Evolutionary conservation across 805 yeast species (phyloP).

Genomic region (Dipodascopsis tothii): DNA sequence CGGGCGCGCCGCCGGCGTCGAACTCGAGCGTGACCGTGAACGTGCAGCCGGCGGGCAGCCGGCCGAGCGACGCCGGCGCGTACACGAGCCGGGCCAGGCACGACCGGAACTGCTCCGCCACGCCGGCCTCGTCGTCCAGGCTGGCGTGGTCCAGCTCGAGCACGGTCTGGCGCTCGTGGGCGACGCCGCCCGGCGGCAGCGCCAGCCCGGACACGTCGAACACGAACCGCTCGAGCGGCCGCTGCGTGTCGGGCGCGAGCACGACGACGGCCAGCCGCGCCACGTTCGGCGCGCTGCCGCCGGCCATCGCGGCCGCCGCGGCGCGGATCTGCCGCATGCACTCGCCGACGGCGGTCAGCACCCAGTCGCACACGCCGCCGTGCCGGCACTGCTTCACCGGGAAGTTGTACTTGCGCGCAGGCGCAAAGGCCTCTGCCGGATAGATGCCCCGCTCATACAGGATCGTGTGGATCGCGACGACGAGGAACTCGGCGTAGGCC

Average conservation of each 20-base stretch:
- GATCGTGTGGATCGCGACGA: constrained; percentile 47
- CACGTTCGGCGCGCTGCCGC: constrained; percentile 7
- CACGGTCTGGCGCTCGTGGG: not conserved
- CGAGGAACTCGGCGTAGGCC: constrained; percentile 32
- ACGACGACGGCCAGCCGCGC: constrained; percentile 33
- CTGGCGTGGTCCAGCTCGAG: constrained; percentile 16
- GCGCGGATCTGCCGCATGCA: constrained; percentile 17
- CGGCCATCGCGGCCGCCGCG: constrained; percentile 6
- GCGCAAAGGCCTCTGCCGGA: constrained; percentile 43
- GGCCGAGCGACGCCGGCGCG: constrained; percentile 17
- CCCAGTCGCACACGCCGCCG: constrained; percentile 42
- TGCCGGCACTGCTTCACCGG: constrained; percentile 40
- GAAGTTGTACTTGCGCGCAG: constrained; percentile 38
- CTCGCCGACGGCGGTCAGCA: constrained; percentile 34
- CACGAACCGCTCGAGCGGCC: constrained; percentile 38
- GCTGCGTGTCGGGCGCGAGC: constrained; percentile 29
- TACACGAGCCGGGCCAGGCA: constrained; percentile 23
- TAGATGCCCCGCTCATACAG: constrained; percentile 49
- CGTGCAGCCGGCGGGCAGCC: constrained; percentile 21
- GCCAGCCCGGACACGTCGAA: constrained; percentile 25
- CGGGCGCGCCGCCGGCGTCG: not conserved
- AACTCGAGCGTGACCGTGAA: constrained; percentile 28
- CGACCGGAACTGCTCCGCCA: constrained; percentile 28
- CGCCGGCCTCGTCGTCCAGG: constrained; percentile 6
- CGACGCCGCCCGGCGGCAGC: not conserved